Evolutionary conservation across 2,329 filamentous ascomycete species (phyloP).

Genomic region (Aureobasidium musti): DNA sequence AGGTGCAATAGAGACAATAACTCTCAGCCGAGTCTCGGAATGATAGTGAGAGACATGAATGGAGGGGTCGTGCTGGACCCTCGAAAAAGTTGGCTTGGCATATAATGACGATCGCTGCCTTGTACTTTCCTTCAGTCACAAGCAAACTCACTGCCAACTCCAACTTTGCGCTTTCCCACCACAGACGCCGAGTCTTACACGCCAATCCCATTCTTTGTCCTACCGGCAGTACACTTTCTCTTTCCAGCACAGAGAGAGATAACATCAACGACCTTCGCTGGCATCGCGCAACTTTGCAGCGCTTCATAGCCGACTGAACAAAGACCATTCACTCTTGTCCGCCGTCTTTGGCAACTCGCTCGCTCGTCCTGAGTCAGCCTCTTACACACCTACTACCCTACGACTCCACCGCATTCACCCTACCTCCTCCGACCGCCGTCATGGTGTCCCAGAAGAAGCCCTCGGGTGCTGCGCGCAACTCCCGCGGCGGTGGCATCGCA

Average conservation of each 20-base stretch:
- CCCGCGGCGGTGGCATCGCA: conserved; percentile 30
- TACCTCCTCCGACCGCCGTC: neutral
- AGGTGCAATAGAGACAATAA: neutral
- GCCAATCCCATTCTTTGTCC: neutral
- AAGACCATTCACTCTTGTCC: conserved; percentile 9
- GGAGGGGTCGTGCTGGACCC: conserved; percentile 1
- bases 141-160: conserved; percentile 2
- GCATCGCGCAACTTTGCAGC: conserved; percentile 5
- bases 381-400: neutral
- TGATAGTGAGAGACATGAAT: neutral
- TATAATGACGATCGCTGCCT: conserved; percentile 18
- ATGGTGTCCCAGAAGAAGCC: conserved; percentile 27
- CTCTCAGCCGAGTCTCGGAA: conserved; percentile 3
- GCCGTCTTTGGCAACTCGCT: conserved; percentile 24
- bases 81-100: conserved; percentile 9
- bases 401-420: neutral
- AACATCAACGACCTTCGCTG: neutral
- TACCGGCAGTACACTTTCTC: neutral
- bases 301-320: conserved; percentile 12
- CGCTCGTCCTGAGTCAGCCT: neutral
- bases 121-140: conserved; percentile 16
- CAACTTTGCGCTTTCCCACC: conserved; percentile 1
- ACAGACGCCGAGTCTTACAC: conserved; percentile 1
- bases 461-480: conserved; percentile 14
- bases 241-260: neutral